Conservation (phyloP, 2,329 filamentous ascomycete species). For the Aspergillus piperis region DNA sequence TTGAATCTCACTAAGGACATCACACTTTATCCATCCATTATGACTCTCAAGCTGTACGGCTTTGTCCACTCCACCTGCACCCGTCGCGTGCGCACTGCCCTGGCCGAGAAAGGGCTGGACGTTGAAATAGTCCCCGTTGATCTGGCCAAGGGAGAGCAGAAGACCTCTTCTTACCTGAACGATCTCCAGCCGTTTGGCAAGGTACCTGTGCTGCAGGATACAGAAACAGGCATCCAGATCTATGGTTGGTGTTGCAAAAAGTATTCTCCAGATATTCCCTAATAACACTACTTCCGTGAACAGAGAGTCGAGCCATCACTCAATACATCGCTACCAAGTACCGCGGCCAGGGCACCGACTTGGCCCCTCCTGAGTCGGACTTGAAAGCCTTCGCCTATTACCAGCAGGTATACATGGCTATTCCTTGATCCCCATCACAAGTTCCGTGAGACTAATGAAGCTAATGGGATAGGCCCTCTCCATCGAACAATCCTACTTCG, state of each 20-base stretch:
- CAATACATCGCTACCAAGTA: conserved; percentile 32
- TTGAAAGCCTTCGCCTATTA: conserved; percentile 26
- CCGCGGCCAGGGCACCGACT: conserved; percentile 15
- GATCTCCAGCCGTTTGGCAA: conserved; percentile 39
- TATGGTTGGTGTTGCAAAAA: conserved; percentile 7
- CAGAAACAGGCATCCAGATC: conserved; percentile 30
- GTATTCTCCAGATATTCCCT: no score
- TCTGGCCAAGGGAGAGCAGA: conserved; percentile 30
- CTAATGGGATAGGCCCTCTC: conserved; percentile 25
- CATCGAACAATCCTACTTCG: conserved; percentile 29
- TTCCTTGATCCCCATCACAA: no score
- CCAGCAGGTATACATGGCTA: conserved; percentile 19
- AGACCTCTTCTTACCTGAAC: conserved; percentile 21
- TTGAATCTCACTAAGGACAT: background rate
- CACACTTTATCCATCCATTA: conserved; percentile 7
- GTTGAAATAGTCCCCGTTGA: conserved; percentile 31
- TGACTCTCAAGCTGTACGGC: conserved; percentile 38
- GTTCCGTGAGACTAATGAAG: no score
- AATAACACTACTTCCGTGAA: background rate
- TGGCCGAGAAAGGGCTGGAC: conserved; percentile 34
- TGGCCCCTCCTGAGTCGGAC: conserved; percentile 16
- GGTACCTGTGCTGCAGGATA: conserved; percentile 38
- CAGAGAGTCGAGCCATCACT: conserved; percentile 37
- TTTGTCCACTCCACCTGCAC: conserved; percentile 24
- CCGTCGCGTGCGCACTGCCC: conserved; percentile 27